These are phyloP conservation scores for Peronospora farinosa DNA, from an alignment of 352 stramenopile genomes.

Conservation along the genomic window DNA sequence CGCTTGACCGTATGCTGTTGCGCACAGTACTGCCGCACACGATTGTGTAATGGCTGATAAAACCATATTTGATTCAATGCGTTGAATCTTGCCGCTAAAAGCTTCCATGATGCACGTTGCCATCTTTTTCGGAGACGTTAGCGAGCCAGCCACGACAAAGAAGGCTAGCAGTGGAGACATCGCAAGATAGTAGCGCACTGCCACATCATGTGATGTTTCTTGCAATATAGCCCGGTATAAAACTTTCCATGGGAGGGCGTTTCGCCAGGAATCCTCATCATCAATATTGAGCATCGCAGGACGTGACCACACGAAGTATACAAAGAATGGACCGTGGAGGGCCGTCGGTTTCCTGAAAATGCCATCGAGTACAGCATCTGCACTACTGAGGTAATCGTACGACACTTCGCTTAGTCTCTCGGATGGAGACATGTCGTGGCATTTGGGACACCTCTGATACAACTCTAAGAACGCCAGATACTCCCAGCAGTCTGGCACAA, in stretches of 20 bases:
- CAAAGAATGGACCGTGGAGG: conserved; percentile 32
- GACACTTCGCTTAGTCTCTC: conserved; percentile 18
- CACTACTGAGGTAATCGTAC: conserved; percentile 20
- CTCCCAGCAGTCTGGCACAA: conserved; percentile 27
- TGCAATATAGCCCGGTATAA: conserved; percentile 31
- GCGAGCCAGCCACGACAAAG: conserved; percentile 30
- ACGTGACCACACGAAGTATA: conserved; percentile 47
- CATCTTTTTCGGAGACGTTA: conserved; percentile 36
- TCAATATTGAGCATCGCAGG: conserved; percentile 26
- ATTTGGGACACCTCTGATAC: conserved; percentile 21
- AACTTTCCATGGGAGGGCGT: conserved; percentile 38
- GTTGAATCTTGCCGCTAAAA: conserved; percentile 30
- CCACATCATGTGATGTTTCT: conserved; percentile 20
- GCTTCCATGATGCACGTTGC: conserved; percentile 37
- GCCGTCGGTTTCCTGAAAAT: conserved; percentile 23
- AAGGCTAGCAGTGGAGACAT: conserved; percentile 39
- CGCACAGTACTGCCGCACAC: conserved; percentile 37
- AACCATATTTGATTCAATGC: conserved; percentile 23
- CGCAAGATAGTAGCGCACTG: conserved; percentile 29
- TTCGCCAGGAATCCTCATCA: conserved; percentile 35
- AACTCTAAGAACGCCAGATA: conserved; percentile 30
- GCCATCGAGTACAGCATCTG: conserved; percentile 20
- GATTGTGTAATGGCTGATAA: conserved; percentile 26
- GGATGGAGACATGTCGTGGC: conserved; percentile 18
- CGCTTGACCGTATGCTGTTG: conserved; percentile 21